A percentile compares a stretch with the other conserved stretches of the same genome.
phyloP scores from a whole-genome alignment of 202 grass and related monocot species.

The Carex arenaria region DNA sequence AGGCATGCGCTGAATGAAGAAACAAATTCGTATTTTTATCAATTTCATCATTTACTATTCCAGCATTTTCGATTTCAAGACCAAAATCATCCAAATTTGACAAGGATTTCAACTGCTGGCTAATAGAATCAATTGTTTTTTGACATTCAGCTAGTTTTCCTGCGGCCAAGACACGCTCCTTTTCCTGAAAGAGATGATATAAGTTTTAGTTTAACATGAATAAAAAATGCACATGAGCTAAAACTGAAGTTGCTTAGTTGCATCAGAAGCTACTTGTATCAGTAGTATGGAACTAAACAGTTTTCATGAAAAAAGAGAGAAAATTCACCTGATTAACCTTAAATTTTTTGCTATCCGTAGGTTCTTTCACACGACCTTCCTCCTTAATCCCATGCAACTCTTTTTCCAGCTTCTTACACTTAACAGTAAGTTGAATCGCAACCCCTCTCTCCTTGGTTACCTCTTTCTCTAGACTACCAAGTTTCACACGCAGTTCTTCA shows the following conservation, averaged over 20 bases:
- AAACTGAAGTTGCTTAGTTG: not conserved
- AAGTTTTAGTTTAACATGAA: not conserved
- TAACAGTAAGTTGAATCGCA: constrained; percentile 21
- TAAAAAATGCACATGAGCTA: constrained; percentile 8
- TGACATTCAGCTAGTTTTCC: constrained; percentile 74
- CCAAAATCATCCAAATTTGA: constrained; percentile 45
- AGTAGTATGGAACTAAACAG: not conserved
- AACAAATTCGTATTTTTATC: constrained; percentile 32
- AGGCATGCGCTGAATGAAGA: constrained; percentile 32
- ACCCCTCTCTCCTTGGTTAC: constrained; percentile 33
- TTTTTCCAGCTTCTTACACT: constrained; percentile 45
- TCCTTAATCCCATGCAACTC: constrained; percentile 25
- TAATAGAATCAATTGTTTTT: constrained; percentile 78
- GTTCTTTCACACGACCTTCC: constrained; percentile 24
- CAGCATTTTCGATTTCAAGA: constrained; percentile 25
- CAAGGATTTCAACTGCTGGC: constrained; percentile 54
- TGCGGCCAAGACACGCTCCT: constrained; percentile 48
- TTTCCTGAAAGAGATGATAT: constrained; percentile 40
- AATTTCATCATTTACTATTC: constrained; percentile 20
- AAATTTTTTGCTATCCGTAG: constrained; percentile 31
- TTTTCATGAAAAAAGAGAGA: not conserved
- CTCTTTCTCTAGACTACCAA: constrained; percentile 37
- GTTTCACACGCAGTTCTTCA: constrained; percentile 30
- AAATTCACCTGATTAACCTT: constrained; percentile 58
- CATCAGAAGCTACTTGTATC: not conserved